A percentile compares a stretch with the other conserved stretches of the same genome.
These are phyloP conservation scores for Cadophora sp. DNA, from an alignment of 2,329 filamentous ascomycete species.

Conservation along the genomic window DNA sequence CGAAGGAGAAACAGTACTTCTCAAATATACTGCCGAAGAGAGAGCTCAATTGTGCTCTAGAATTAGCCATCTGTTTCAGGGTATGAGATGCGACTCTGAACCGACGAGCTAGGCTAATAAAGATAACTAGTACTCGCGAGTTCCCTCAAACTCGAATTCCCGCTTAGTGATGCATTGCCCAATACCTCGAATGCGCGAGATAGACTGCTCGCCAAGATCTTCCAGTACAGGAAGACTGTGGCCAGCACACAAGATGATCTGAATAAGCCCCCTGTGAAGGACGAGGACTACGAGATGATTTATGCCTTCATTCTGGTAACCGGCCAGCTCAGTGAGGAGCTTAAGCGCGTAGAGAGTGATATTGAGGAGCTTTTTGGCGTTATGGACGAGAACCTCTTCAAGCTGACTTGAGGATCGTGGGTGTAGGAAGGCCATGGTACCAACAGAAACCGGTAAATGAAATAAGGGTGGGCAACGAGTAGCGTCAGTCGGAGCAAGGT, in stretches of 20 bases:
- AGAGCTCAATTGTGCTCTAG: slow-evolving; percentile 82
- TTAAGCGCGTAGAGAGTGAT: slow-evolving; percentile 65
- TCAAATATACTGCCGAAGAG: slow-evolving; percentile 81
- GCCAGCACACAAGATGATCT: slow-evolving; percentile 27
- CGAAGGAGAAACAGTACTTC: slow-evolving; percentile 79
- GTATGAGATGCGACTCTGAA: slow-evolving; percentile 16
- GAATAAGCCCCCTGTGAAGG: slow-evolving; percentile 55
- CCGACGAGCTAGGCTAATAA: slow-evolving; percentile 31
- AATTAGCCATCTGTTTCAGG: slow-evolving; percentile 83
- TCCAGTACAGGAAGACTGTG: slow-evolving; percentile 77
- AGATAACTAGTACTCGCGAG: slow-evolving; percentile 74
- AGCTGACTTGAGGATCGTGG: slow-evolving; percentile 46
- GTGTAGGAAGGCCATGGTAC: neutral
- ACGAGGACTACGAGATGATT: slow-evolving; percentile 86
- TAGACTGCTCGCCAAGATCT: slow-evolving; percentile 83
- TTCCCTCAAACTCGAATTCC: slow-evolving; percentile 93
- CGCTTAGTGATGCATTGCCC: slow-evolving; percentile 86
- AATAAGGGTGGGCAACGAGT: neutral
- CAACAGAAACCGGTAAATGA: neutral
- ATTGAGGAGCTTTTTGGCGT: slow-evolving; percentile 69
- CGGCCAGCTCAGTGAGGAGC: slow-evolving; percentile 69
- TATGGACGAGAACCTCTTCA: slow-evolving; percentile 63
- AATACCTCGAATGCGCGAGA: slow-evolving; percentile 83
- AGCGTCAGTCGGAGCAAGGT: slow-evolving; percentile 2
- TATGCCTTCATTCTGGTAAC: slow-evolving; percentile 87